Evolutionary conservation across 192 early-diverging fungal genomes (phyloP).

Genomic region (Spizellomyces sp.): DNA sequence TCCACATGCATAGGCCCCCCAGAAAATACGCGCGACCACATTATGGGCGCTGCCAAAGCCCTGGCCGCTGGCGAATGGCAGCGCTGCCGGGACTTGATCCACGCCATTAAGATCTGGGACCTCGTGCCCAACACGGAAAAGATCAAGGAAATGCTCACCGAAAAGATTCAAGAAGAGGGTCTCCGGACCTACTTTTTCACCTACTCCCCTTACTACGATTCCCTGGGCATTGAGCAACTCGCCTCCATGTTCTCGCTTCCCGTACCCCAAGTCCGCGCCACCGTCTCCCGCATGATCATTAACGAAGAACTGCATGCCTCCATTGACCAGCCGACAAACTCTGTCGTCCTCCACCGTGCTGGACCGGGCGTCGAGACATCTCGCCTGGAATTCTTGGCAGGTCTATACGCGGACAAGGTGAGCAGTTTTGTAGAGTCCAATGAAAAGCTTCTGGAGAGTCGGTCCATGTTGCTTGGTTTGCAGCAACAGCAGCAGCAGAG

Average conservation of each 20-base stretch:
- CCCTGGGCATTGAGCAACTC: slow-evolving; percentile 81
- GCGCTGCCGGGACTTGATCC: slow-evolving; percentile 77
- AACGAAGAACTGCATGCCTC: slow-evolving; percentile 87
- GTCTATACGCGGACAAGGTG: slow-evolving; percentile 87
- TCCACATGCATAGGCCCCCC: slow-evolving; percentile 65
- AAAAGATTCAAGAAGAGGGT: slow-evolving; percentile 94
- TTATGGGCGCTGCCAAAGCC: slow-evolving; percentile 95
- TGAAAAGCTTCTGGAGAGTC: slow-evolving; percentile 81
- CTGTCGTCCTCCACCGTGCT: slow-evolving; percentile 74
- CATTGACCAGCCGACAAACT: slow-evolving; percentile 80
- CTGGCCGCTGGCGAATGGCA: slow-evolving; percentile 94
- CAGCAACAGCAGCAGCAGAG: slow-evolving; percentile 42
- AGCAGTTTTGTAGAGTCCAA: slow-evolving; percentile 83
- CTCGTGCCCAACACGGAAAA: slow-evolving; percentile 78
- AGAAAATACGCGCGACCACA: slow-evolving; percentile 98
- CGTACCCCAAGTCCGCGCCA: slow-evolving; percentile 60
- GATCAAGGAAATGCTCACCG: slow-evolving; percentile 89
- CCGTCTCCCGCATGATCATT: slow-evolving; percentile 94
- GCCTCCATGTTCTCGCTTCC: slow-evolving; percentile 87
- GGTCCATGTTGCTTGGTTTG: slow-evolving; percentile 32
- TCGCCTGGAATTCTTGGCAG: slow-evolving; percentile 80
- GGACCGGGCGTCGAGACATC: slow-evolving; percentile 58
- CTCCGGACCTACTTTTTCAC: slow-evolving; percentile 96
- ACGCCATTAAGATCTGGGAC: slow-evolving; percentile 96
- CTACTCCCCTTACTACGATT: slow-evolving; percentile 87